phyloP scores from a whole-genome alignment of 2,329 filamentous ascomycete species.

The Aspergillus tanneri region DNA sequence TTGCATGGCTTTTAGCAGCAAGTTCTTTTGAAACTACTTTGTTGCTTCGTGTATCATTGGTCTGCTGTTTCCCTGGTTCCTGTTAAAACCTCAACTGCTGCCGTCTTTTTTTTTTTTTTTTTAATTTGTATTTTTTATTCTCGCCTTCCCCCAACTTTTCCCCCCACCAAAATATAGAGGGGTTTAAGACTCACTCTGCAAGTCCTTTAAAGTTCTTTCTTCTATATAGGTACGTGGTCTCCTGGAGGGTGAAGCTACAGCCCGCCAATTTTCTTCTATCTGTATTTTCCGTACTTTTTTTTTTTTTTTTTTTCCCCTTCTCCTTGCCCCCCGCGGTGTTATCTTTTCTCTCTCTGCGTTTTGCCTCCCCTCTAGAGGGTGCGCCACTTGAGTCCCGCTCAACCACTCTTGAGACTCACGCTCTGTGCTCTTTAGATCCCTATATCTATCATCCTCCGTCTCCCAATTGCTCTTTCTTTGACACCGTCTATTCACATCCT shows the following conservation, averaged over 20 bases:
- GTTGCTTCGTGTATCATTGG: too few relatives aligned
- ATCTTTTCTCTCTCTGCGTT: not conserved
- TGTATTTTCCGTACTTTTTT: not conserved
- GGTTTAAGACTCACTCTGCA: too few relatives aligned
- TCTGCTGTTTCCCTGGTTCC: not conserved
- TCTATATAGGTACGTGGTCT: too few relatives aligned
- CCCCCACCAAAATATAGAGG: too few relatives aligned
- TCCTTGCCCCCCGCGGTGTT: not conserved
- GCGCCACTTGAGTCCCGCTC: too few relatives aligned
- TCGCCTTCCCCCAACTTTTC: not conserved
- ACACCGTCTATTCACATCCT: not conserved
- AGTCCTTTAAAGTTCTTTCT: too few relatives aligned
- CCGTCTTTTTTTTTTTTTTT: conserved; percentile 2
- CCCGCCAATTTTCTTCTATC: not conserved
- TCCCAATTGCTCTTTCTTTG: conserved; percentile 2
- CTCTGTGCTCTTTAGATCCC: not conserved
- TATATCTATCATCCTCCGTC: not conserved
- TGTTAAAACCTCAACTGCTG: not conserved
- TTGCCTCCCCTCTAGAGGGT: not conserved
- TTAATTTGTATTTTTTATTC: conserved; percentile 1
- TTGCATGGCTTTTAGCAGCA: conserved; percentile 14
- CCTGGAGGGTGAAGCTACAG: too few relatives aligned
- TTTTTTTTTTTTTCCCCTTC: not conserved
- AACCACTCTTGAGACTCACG: not conserved
- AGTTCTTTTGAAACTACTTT: too few relatives aligned